Percentiles rank a stretch among this genome's conserved stretches.
Evolutionary conservation across 768 basidiomycete species (phyloP).

Genomic region (Auricularia cornea): DNA sequence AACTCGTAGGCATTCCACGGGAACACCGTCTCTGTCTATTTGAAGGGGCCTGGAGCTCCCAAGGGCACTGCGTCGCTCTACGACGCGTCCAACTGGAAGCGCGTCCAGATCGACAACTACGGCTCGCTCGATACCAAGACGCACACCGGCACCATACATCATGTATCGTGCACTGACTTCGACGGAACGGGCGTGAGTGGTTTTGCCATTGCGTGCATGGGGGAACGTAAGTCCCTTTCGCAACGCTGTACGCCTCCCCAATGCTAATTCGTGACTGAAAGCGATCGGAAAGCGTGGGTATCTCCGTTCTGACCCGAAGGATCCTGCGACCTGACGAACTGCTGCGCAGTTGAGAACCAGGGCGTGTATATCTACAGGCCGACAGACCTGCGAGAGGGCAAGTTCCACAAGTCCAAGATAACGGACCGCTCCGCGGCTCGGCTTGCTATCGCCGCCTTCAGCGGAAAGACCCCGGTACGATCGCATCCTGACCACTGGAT

Average conservation of each 20-base stretch:
- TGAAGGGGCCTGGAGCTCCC: conserved; percentile 8
- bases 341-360: not conserved
- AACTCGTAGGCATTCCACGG: conserved; percentile 14
- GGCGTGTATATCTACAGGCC: conserved; percentile 1
- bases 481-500: not conserved
- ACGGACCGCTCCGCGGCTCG: conserved; percentile 14
- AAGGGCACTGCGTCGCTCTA: not conserved
- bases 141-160: conserved; percentile 18
- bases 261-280: no score
- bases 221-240: conserved; percentile 2
- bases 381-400: conserved; percentile 8
- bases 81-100: conserved; percentile 14
- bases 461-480: not conserved
- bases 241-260: not conserved
- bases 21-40: conserved; percentile 14
- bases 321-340: no score
- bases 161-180: conserved; percentile 11
- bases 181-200: conserved; percentile 10
- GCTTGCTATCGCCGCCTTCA: conserved; percentile 12
- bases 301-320: no score
- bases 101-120: conserved; percentile 16
- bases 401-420: conserved; percentile 12
- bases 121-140: conserved; percentile 11
- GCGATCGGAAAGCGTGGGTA: not conserved
- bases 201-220: conserved; percentile 18